A percentile compares a stretch with the other conserved stretches of the same genome.
Conservation (phyloP, 352 stramenopile genomes). For the Blastocystis hominis region DNA sequence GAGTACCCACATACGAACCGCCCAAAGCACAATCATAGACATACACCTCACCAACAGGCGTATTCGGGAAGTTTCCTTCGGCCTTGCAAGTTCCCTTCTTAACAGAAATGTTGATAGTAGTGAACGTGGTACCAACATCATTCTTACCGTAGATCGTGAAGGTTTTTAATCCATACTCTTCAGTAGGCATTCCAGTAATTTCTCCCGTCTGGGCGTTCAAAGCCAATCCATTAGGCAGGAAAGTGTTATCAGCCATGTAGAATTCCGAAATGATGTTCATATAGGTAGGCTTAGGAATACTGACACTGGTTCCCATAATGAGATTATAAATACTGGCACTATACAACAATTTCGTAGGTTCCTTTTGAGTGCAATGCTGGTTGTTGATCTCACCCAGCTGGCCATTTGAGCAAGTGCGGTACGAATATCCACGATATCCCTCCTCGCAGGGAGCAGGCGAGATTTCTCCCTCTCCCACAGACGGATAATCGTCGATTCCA, state of each 20-base stretch:
- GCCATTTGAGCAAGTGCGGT: neutral
- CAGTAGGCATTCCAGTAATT: neutral
- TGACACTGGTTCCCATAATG: neutral
- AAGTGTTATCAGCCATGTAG: neutral
- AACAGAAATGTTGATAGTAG: neutral
- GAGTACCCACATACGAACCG: neutral
- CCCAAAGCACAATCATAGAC: neutral
- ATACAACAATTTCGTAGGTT: neutral
- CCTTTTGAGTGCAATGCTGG: neutral
- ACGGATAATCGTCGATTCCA: neutral
- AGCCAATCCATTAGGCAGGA: neutral
- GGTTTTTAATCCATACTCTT: neutral
- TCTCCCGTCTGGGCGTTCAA: neutral
- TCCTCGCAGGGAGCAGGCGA: neutral
- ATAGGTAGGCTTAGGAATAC: neutral
- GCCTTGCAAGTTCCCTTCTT: neutral
- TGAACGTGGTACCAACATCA: neutral
- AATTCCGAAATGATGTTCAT: neutral
- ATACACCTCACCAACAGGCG: neutral
- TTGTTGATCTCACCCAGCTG: constrained; percentile 15
- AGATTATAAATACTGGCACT: neutral
- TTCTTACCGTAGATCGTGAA: constrained; percentile 11
- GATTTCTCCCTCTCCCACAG: neutral
- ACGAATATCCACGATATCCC: constrained; percentile 11
- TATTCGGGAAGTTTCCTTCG: neutral